Evolutionary conservation across 257 asterid species (phyloP).

Genomic region (Solanum pennellii): DNA sequence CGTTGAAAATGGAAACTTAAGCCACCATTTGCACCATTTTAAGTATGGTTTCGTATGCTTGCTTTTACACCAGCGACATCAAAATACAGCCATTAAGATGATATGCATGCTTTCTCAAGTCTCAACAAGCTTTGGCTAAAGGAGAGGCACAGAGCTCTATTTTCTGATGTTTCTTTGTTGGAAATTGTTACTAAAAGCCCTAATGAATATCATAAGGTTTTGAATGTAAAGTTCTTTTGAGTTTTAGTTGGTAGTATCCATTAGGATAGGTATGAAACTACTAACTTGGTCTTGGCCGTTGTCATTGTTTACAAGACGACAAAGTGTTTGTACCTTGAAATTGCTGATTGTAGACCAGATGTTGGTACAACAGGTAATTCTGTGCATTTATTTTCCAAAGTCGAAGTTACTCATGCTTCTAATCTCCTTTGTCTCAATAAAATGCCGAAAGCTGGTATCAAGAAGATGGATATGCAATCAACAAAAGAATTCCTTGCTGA

Average conservation of each 20-base stretch:
- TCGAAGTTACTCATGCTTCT: neutral
- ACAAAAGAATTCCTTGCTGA: constrained; percentile 75
- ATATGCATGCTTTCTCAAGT: neutral
- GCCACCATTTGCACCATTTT: constrained; percentile 46
- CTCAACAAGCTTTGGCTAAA: neutral
- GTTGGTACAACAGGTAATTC: neutral
- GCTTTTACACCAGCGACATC: neutral
- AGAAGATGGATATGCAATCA: constrained; percentile 91
- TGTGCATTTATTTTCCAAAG: neutral
- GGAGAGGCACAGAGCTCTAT: neutral
- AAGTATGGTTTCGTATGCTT: neutral
- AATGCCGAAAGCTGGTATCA: constrained; percentile 63
- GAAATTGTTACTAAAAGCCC: neutral
- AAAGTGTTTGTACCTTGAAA: neutral
- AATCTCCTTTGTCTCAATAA: neutral
- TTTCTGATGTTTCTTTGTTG: neutral
- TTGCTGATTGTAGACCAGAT: neutral
- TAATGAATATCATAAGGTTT: neutral
- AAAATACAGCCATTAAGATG: neutral
- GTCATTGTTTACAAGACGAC: neutral
- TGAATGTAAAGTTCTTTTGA: too few relatives aligned
- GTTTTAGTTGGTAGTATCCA: neutral
- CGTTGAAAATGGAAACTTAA: constrained; percentile 76
- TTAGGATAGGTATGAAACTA: neutral
- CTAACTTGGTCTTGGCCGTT: neutral